Evolutionary conservation across 768 basidiomycete genomes (phyloP).

Genomic region (Auricularia heimuer): DNA sequence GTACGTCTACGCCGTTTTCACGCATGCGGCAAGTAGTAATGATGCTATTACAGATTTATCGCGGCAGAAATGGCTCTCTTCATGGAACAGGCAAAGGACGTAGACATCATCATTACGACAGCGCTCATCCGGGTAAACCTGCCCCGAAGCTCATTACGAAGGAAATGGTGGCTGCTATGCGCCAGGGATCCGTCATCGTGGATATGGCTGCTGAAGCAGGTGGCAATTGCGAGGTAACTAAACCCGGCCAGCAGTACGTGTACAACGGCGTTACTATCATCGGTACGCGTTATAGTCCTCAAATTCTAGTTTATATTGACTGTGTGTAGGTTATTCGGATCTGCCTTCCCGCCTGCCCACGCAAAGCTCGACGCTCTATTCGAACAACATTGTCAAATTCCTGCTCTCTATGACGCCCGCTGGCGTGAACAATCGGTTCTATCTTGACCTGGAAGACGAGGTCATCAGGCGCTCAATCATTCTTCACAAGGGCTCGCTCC

Average conservation of each 20-base stretch:
- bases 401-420: conserved; percentile 49
- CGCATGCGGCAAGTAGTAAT: too few relatives aligned
- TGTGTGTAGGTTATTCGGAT: conserved; percentile 60
- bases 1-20: conserved; percentile 65
- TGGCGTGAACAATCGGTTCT: conserved; percentile 42
- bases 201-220: conserved; percentile 82
- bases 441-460: conserved; percentile 69
- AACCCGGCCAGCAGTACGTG: conserved; percentile 56
- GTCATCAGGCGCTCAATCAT: conserved; percentile 76
- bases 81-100: conserved; percentile 79
- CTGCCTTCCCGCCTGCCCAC: conserved; percentile 82
- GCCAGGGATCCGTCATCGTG: conserved; percentile 81
- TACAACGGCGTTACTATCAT: conserved; percentile 76
- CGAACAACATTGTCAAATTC: conserved; percentile 87
- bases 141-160: conserved; percentile 78
- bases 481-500: conserved; percentile 51
- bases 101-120: conserved; percentile 83
- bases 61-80: conserved; percentile 35
- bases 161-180: conserved; percentile 87
- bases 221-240: conserved; percentile 80
- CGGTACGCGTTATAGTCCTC: conserved; percentile 31
- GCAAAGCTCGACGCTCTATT: conserved; percentile 82
- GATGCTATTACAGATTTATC: conserved; percentile 10
- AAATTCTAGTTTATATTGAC: background rate
- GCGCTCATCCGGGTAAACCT: conserved; percentile 76